Evolutionary conservation across 2,329 filamentous ascomycete genomes (phyloP).

Genomic region (Sordariomycetes sp.): DNA sequence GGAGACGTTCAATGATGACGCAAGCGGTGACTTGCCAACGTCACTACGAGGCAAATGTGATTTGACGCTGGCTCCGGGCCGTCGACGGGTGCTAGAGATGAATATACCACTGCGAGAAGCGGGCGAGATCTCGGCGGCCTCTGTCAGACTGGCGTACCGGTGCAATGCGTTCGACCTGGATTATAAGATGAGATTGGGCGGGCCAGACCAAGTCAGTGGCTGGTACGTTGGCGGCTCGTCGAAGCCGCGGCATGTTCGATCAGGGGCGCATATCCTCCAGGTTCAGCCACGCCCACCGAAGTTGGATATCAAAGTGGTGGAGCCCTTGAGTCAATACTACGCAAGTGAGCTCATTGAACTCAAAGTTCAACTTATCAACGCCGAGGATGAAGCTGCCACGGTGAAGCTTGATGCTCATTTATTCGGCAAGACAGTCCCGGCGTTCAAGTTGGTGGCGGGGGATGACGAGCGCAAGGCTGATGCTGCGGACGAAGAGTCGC

Average conservation of each 20-base stretch:
- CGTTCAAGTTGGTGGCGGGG: slow-evolving; percentile 30
- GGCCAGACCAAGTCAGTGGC: slow-evolving; percentile 27
- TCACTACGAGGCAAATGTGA: slow-evolving; percentile 48
- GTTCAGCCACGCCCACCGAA: slow-evolving; percentile 88
- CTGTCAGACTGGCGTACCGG: slow-evolving; percentile 53
- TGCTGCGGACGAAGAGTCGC: slow-evolving; percentile 29
- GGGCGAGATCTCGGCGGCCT: slow-evolving; percentile 61
- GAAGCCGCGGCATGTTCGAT: slow-evolving; percentile 36
- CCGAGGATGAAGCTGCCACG: slow-evolving; percentile 70
- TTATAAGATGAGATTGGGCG: slow-evolving; percentile 49
- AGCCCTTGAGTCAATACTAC: slow-evolving; percentile 66
- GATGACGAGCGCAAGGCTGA: slow-evolving; percentile 22
- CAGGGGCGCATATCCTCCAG: slow-evolving; percentile 48
- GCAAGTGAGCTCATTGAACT: slow-evolving; percentile 69
- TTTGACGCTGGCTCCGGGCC: slow-evolving; percentile 56
- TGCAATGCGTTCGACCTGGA: slow-evolving; percentile 58
- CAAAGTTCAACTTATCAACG: slow-evolving; percentile 64
- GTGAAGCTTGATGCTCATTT: slow-evolving; percentile 62
- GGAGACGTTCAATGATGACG: slow-evolving; percentile 17
- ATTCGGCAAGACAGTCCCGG: slow-evolving; percentile 46
- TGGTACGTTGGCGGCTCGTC: slow-evolving; percentile 40
- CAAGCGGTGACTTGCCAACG: slow-evolving; percentile 18
- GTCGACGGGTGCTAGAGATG: slow-evolving; percentile 63
- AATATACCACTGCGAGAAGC: slow-evolving; percentile 69
- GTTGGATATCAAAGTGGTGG: slow-evolving; percentile 62